A percentile compares a stretch with the other conserved stretches of the same genome.
phyloP scores from a whole-genome alignment of 768 basidiomycete genomes.

The Serendipita sp. region DNA sequence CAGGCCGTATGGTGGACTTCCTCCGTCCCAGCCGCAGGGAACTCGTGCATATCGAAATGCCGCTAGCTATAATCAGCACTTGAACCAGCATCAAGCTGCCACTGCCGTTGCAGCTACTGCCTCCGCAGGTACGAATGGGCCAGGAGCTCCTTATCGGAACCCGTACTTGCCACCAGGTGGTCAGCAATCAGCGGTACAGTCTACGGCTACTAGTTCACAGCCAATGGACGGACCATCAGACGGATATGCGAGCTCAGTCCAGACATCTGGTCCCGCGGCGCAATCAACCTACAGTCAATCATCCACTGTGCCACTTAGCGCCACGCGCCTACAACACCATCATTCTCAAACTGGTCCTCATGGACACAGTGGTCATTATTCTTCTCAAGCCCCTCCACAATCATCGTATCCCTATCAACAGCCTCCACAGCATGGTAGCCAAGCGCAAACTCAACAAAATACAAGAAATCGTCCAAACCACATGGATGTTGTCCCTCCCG shows the following conservation, averaged over 20 bases:
- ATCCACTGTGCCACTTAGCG: neutral
- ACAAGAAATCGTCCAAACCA: slow-evolving; percentile 12
- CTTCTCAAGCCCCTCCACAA: neutral
- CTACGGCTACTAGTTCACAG: slow-evolving; percentile 1
- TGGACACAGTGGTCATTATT: neutral
- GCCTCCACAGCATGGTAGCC: neutral
- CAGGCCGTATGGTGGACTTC: slow-evolving; percentile 84
- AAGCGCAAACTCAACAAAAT: slow-evolving; percentile 10
- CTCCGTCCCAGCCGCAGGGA: slow-evolving; percentile 76
- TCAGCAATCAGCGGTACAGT: slow-evolving; percentile 12
- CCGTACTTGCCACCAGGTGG: slow-evolving; percentile 47
- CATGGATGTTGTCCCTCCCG: slow-evolving; percentile 88
- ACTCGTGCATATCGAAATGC: slow-evolving; percentile 82
- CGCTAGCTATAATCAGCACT: slow-evolving; percentile 84
- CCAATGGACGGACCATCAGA: neutral
- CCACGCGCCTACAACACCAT: neutral
- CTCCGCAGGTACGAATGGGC: slow-evolving; percentile 39
- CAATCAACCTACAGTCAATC: neutral
- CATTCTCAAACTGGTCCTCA: slow-evolving; percentile 3
- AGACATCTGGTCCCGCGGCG: neutral
- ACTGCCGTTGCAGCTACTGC: slow-evolving; percentile 72
- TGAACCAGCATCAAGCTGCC: slow-evolving; percentile 85
- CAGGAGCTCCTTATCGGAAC: slow-evolving; percentile 39
- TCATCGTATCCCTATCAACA: neutral
- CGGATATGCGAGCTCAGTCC: neutral